Evolutionary conservation across 345 rosid genomes (phyloP), one percentile per base, ranked within the genome.

Genomic region (Arabidopsis arenosa): DNA sequence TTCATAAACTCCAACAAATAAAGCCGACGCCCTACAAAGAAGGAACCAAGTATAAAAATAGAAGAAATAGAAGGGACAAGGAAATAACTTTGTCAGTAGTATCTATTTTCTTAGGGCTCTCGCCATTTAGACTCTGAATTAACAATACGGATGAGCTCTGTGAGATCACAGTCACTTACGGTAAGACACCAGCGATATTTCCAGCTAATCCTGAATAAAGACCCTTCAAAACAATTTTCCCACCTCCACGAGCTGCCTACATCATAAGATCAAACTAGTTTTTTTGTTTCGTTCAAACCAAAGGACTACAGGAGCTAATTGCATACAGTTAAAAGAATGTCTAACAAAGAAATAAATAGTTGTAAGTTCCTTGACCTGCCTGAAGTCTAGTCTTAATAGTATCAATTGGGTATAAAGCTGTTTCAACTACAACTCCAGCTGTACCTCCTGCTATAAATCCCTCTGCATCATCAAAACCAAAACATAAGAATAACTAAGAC

Each of bases 191-290:
- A 70, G 86, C 96, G 66, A 95, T 79, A 76, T 95, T 95, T 78
- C 97, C 98, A 56, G 88, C 85, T 81, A 95, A 82, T 80, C 99
- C 99, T 71, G 99, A 95, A 84, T 95, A 95, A 67, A 95, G 90
- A 78, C 97, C 99, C 83, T 85, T 89, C 73, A 84, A 81, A 54
- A 74, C 77, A 80, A 95, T 92, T 80, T 90, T 83, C 6, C 90
- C 97, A 80, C 96, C 96, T 62, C 97, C 97, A 58, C 80, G 93
- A 84, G 82, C 96, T 53, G 88, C 98, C 98, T 92, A 76, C 36
- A 73, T 26, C 36, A 66, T 44, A 65, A 30, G 30, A 17, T 44
- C 11, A 65, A 44, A 23, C 5, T 6, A 58, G 36, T 26, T 60
- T 23, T 0, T 10, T 63, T 30, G 30, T 60, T 35, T 15, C 15